These are phyloP conservation scores for Emericellopsis cladophorae DNA, from an alignment of 2,329 filamentous ascomycete genomes.

Conservation along the genomic window DNA sequence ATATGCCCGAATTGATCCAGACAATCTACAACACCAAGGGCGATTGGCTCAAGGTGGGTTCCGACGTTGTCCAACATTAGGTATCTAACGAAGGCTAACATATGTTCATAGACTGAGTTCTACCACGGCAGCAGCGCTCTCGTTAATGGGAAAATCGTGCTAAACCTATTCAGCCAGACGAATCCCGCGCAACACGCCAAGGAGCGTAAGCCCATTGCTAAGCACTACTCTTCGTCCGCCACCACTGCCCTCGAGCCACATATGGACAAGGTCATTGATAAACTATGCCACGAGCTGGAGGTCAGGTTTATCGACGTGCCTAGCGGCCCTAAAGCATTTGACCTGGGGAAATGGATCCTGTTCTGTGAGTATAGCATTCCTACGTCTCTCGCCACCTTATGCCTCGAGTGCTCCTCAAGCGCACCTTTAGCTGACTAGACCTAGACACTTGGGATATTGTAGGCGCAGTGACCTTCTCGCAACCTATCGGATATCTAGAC, in stretches of 20 bases:
- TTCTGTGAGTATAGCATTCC: constrained; percentile 17
- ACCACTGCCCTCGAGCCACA: constrained; percentile 11
- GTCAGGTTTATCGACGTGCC: constrained; percentile 14
- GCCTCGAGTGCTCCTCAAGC: too few species aligned
- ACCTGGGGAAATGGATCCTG: constrained; percentile 26
- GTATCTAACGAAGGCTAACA: neutral
- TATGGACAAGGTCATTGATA: constrained; percentile 15
- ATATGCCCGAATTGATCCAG: neutral
- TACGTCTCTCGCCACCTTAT: neutral
- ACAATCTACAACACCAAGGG: constrained; percentile 15
- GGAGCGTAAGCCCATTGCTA: constrained; percentile 11
- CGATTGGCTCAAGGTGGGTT: constrained; percentile 19
- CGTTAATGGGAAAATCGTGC: constrained; percentile 11
- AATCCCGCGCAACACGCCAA: constrained; percentile 9
- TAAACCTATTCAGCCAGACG: constrained; percentile 12
- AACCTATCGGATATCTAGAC: constrained; percentile 27
- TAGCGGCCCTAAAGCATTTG: constrained; percentile 12
- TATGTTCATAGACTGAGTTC: constrained; percentile 8
- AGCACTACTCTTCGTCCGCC: constrained; percentile 11
- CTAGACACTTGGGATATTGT: constrained; percentile 25
- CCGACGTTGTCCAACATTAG: too few species aligned
- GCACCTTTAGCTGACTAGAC: neutral
- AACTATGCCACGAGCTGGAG: constrained; percentile 18
- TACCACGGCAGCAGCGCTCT: constrained; percentile 12
- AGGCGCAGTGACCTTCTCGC: constrained; percentile 25